Percentiles rank a stretch among this genome's conserved stretches.
phyloP scores from a whole-genome alignment of 768 basidiomycete genomes.

The Naganishia randhawae region DNA sequence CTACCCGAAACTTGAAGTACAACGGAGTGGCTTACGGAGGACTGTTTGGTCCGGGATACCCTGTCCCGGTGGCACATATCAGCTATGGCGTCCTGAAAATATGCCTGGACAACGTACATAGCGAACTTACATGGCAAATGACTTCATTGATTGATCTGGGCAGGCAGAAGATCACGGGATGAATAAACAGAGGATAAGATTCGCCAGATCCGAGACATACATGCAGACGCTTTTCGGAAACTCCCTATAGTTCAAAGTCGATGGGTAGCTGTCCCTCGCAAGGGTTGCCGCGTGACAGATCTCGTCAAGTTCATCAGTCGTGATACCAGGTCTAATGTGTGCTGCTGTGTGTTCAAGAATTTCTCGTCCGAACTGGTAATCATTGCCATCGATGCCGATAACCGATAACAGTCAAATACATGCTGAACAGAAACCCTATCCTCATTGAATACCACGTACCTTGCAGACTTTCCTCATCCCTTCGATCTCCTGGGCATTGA shows the following conservation, averaged over 20 bases:
- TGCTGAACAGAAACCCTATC: too few species aligned
- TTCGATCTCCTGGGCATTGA: constrained; percentile 71
- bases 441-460: constrained; percentile 67
- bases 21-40: constrained; percentile 25
- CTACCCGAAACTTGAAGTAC: not conserved
- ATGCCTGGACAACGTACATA: not conserved
- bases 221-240: constrained; percentile 98
- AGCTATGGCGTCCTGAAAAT: not conserved
- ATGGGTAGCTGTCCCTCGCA: constrained; percentile 87
- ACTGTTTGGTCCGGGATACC: constrained; percentile 77
- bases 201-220: constrained; percentile 54
- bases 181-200: not conserved
- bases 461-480: constrained; percentile 82
- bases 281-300: constrained; percentile 89
- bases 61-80: constrained; percentile 24
- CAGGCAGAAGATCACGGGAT: not conserved
- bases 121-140: constrained; percentile 68
- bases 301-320: constrained; percentile 90
- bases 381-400: too few species aligned
- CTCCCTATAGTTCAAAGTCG: constrained; percentile 81
- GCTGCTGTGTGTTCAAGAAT: constrained; percentile 90
- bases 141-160: constrained; percentile 83
- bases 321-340: constrained; percentile 80
- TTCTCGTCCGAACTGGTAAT: constrained; percentile 71
- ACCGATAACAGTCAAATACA: too few species aligned